Base-by-base conservation (phyloP, 345 rosid genomes). In the Euphorbia pulcherrima region DNA sequence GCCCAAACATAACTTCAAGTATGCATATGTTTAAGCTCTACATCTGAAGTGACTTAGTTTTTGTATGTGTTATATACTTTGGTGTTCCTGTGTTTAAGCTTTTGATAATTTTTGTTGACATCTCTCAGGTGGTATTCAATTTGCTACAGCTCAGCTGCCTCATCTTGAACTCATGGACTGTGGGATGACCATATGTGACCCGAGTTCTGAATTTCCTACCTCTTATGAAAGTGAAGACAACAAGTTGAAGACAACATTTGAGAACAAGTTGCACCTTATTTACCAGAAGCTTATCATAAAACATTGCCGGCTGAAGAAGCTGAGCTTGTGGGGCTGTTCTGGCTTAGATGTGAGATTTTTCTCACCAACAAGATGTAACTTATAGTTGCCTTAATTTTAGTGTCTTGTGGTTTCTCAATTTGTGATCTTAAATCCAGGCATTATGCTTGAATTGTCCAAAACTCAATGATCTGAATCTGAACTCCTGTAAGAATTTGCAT, bases 1-100 rank as follows among this genome's bases (percentile, higher is more conserved):
- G 99, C 80, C 98, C 98, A 40, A 90, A 92, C 84, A 86, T 95
- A 74, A 90, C 98, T 71, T 90, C 98, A 83, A 95, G 99, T 92
- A 95, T 83, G 47, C 62, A 75, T 40, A 56, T 60, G 20, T 72
- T 79, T 66, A 55, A 11, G 20, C 75, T 69, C 70, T 58, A 44
- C 24, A 50, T 48, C 28, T 46, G 17, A 48, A 18, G 16, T 52
- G 0, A 40, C 11, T 3, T 41, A 17, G 33, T 27, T 27, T 28
- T 54, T 20, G 14, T 65, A 6, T 47, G 18, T 20, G 9, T 29
- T 27, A 13, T 18, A 53, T 41, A 39, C 33, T 23, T 16, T 33
- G 13, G 9, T 44, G 24, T 4, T 17, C 30, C 30, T 14, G 11
- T 46, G 13, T 24, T 14, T 1, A 5, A 20, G 20, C 24, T 51